These are phyloP conservation scores for Luffa acutangula DNA, from an alignment of 306 rosid species.

Conservation along the genomic window DNA sequence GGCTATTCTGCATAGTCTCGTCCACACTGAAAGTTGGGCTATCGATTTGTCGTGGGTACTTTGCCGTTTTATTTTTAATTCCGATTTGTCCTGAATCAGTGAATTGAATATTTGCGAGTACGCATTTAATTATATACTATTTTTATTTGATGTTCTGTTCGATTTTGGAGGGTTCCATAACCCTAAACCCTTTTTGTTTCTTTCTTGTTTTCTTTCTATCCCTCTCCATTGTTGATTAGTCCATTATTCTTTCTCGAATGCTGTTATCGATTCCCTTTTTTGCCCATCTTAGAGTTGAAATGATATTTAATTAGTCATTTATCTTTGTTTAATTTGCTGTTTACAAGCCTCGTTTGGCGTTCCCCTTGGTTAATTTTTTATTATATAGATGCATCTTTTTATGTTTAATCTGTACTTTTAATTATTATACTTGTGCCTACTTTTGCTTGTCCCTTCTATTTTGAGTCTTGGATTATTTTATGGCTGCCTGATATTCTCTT, in stretches of 20 bases:
- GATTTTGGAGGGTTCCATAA: neutral
- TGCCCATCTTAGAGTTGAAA: neutral
- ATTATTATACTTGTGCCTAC: neutral
- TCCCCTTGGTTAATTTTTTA: neutral
- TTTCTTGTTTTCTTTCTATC: neutral
- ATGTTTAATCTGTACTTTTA: neutral
- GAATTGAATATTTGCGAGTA: neutral
- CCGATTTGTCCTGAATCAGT: neutral
- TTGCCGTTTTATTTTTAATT: neutral
- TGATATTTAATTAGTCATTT: neutral
- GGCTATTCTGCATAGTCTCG: constrained; percentile 77
- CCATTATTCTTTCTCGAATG: neutral
- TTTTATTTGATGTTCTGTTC: neutral
- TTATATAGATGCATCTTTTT: neutral
- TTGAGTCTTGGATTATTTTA: neutral
- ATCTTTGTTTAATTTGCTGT: neutral
- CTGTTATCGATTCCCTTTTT: neutral
- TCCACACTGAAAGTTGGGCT: constrained; percentile 93
- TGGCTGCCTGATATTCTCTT: neutral
- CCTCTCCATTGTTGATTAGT: neutral
- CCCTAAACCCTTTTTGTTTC: neutral
- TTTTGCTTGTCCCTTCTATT: neutral
- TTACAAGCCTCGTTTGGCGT: neutral
- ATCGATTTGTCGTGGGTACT: constrained; percentile 83
- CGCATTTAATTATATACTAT: neutral